Evolutionary conservation across 164 flowering plant species (phyloP).

Genomic region (Amborella trichopoda): DNA sequence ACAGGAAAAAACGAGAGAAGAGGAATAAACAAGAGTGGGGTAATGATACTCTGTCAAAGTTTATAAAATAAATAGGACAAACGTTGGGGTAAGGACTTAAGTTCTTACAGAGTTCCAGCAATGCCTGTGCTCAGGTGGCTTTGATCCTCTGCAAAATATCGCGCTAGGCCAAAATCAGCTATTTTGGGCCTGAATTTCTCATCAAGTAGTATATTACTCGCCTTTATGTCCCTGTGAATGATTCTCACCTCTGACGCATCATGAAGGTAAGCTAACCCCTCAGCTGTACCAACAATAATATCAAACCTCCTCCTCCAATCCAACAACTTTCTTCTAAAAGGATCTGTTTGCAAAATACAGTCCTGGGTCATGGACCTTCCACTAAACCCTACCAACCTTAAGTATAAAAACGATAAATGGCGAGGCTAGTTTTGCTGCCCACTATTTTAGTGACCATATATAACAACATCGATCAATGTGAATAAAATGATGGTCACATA

Average conservation of each 20-base stretch:
- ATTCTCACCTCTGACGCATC: conserved; percentile 10
- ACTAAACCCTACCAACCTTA: too few relatives aligned
- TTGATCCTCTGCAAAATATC: conserved; percentile 8
- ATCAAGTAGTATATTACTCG: conserved; percentile 7
- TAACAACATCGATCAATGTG: too few relatives aligned
- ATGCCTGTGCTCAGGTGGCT: conserved; percentile 10
- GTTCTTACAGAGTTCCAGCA: conserved; percentile 10
- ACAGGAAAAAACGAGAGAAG: too few relatives aligned
- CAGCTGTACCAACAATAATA: conserved; percentile 9
- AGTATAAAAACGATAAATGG: too few relatives aligned
- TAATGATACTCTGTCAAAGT: too few relatives aligned
- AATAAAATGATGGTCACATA: too few relatives aligned
- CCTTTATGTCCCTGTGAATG: conserved; percentile 9
- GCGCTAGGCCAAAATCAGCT: conserved; percentile 10
- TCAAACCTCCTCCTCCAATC: conserved; percentile 6
- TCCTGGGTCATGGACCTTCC: too few relatives aligned
- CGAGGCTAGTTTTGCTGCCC: too few relatives aligned
- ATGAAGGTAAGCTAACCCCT: conserved; percentile 10
- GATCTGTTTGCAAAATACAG: conserved; percentile 1
- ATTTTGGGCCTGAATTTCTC: conserved; percentile 8
- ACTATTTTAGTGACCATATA: too few relatives aligned
- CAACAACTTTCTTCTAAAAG: conserved; percentile 5
- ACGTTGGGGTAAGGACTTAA: too few relatives aligned
- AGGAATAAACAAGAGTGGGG: too few relatives aligned
- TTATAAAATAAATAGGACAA: too few relatives aligned